phyloP scores from a whole-genome alignment of 371 early-diverging fungal genomes.

The Lichtheimia ornata region DNA sequence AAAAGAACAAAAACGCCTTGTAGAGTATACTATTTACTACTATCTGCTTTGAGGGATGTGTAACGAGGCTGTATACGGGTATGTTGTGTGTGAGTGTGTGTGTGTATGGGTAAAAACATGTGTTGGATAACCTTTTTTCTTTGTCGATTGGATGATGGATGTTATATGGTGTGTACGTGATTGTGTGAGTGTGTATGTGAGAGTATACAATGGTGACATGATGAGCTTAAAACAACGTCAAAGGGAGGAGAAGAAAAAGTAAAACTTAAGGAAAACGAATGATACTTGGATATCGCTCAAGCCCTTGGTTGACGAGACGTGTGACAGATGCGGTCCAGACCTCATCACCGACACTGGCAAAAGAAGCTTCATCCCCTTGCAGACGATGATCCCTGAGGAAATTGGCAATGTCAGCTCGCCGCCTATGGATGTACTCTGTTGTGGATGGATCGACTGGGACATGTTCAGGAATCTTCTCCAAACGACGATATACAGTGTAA shows the following conservation, averaged over 20 bases:
- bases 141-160: background rate
- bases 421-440: constrained; percentile 20
- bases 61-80: background rate
- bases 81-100: constrained; percentile 4
- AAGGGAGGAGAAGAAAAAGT: background rate
- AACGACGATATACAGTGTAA: constrained; percentile 32
- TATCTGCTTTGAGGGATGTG: constrained; percentile 7
- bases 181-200: constrained; percentile 5
- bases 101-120: constrained; percentile 3
- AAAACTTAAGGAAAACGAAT: constrained; percentile 18
- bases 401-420: constrained; percentile 21
- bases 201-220: background rate
- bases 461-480: constrained; percentile 22
- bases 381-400: constrained; percentile 15
- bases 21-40: too few relatives aligned
- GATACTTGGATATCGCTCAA: constrained; percentile 41
- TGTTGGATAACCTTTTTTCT: background rate
- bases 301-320: constrained; percentile 32
- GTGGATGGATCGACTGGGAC: constrained; percentile 15
- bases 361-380: constrained; percentile 3
- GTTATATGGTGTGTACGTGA: constrained; percentile 7
- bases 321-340: constrained; percentile 45
- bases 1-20: too few relatives aligned
- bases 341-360: constrained; percentile 29
- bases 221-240: background rate